A percentile compares a stretch with the other conserved stretches of the same genome.
Evolutionary conservation across 352 stramenopile species (phyloP).

Genomic region (Phytophthora pistaciae): DNA sequence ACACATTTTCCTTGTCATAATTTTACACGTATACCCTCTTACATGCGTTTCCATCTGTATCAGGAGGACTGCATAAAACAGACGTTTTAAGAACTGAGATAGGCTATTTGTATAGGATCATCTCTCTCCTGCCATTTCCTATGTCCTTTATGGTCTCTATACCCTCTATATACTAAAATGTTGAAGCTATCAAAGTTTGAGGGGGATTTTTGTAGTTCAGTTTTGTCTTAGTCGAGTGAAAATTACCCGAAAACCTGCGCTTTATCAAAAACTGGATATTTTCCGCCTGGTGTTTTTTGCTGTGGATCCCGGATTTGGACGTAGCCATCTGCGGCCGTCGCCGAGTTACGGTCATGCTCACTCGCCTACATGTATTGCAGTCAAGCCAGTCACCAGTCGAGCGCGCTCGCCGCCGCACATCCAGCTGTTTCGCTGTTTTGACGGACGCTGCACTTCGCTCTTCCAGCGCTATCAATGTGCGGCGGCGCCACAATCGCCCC

Average conservation of each 20-base stretch:
- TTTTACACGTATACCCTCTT: too few species aligned
- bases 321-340: neutral
- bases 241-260: slow-evolving; percentile 4
- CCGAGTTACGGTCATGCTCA: neutral
- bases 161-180: too few species aligned
- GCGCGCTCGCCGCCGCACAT: slow-evolving; percentile 10
- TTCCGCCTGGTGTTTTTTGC: slow-evolving; percentile 11
- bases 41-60: too few species aligned
- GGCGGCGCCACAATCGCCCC: slow-evolving; percentile 10
- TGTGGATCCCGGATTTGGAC: neutral
- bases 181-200: neutral
- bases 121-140: too few species aligned
- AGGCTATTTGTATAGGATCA: too few species aligned
- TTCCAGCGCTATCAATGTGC: slow-evolving; percentile 18
- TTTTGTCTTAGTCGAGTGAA: too few species aligned
- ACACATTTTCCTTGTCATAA: too few species aligned
- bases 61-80: too few species aligned
- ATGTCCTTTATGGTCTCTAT: too few species aligned
- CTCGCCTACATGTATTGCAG: neutral
- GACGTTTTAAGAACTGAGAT: too few species aligned
- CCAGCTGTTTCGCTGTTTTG: slow-evolving; percentile 32
- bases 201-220: neutral
- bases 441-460: slow-evolving; percentile 13
- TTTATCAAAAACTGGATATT: slow-evolving; percentile 33
- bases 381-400: slow-evolving; percentile 20